Evolutionary conservation across 495 filamentous ascomycete species (phyloP).

Genomic region (Neurospora hispaniola): DNA sequence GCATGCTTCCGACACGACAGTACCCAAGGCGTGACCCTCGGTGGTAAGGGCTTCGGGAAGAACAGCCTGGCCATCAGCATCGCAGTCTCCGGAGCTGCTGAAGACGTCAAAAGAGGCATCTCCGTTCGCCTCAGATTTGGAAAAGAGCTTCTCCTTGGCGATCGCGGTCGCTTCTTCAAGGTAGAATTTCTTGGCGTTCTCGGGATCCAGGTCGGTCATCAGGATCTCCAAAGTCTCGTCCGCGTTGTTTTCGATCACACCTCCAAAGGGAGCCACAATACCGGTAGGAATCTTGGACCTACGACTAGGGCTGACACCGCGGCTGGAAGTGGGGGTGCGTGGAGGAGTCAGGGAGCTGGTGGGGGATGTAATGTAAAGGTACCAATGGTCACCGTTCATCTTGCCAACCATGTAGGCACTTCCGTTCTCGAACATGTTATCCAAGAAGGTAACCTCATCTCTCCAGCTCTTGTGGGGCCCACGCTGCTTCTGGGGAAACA

Average conservation of each 20-base stretch:
- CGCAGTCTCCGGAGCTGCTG: conserved; percentile 56
- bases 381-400: conserved; percentile 99
- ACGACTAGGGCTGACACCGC: conserved; percentile 18
- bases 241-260: conserved; percentile 28
- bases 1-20: conserved; percentile 82
- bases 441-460: conserved; percentile 84
- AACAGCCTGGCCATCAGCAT: conserved; percentile 20
- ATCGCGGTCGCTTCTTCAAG: conserved; percentile 83
- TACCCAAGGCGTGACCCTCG: conserved; percentile 89
- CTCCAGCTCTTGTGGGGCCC: conserved; percentile 97
- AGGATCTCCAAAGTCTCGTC: conserved; percentile 96
- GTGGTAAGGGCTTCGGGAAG: conserved; percentile 70
- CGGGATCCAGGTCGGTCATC: conserved; percentile 93
- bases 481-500: conserved; percentile 89
- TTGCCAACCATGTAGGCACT: conserved; percentile 99
- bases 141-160: conserved; percentile 67
- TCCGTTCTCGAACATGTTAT: conserved; percentile 79
- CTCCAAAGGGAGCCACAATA: conserved; percentile 47
- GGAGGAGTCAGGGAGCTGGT: conserved; percentile 74
- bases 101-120: conserved; percentile 67
- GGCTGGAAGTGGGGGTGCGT: conserved; percentile 47
- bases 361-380: conserved; percentile 89
- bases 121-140: conserved; percentile 37
- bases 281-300: conserved; percentile 49
- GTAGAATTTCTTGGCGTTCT: conserved; percentile 94